phyloP scores from a whole-genome alignment of 1,284 basidiomycete genomes.

The Pseudomicrostroma phylloplanum region DNA sequence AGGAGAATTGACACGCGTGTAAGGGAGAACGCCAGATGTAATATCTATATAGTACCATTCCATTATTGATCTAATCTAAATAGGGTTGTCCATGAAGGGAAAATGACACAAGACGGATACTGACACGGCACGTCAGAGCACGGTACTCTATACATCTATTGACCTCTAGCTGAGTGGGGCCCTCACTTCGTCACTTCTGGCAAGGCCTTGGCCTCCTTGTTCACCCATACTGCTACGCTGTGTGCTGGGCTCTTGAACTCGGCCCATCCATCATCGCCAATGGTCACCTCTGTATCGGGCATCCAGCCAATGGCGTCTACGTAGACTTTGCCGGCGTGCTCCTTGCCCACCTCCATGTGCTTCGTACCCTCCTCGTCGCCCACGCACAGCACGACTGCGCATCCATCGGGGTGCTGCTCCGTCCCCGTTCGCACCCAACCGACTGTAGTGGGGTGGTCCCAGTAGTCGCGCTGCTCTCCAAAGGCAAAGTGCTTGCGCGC shows the following conservation, averaged over 20 bases:
- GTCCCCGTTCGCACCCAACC: constrained; percentile 32
- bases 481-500: constrained; percentile 57
- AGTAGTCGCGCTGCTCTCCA: constrained; percentile 54
- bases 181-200: constrained; percentile 3
- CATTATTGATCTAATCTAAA: not conserved
- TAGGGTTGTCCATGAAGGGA: not conserved
- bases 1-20: no score
- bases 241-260: constrained; percentile 27
- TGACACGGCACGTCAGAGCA: not conserved
- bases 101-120: not conserved
- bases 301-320: constrained; percentile 36
- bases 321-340: constrained; percentile 26
- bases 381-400: constrained; percentile 36
- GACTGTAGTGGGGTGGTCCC: constrained; percentile 32
- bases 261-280: constrained; percentile 35
- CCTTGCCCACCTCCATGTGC: constrained; percentile 34
- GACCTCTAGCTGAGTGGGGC: not conserved
- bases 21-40: not conserved
- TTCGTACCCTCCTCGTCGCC: constrained; percentile 29
- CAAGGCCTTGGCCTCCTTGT: constrained; percentile 18
- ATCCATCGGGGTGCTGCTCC: constrained; percentile 22
- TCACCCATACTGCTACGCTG: constrained; percentile 30
- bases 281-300: constrained; percentile 22
- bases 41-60: not conserved
- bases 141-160: not conserved